Evolutionary conservation across 2,329 filamentous ascomycete species (phyloP), one percentile per base, ranked within the genome.

Genomic region (Ophiobolus disseminans): DNA sequence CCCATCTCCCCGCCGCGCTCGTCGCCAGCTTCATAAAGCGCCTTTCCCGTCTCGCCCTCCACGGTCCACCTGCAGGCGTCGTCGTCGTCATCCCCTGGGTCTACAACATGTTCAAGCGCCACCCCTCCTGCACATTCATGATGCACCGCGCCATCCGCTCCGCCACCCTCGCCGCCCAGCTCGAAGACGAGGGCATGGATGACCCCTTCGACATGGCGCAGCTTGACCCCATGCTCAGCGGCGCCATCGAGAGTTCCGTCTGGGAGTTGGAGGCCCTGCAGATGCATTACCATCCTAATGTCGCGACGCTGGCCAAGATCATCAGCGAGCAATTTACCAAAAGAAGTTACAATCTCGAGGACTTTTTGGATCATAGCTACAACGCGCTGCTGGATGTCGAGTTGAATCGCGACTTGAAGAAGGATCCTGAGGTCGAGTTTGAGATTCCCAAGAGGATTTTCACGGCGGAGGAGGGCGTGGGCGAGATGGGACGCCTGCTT

Each of bases 271-370:
- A 95, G 51, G 91, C 91, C 49, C 78, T 97, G 48, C 91, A 95
- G 72, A 87, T 86, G 1, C 95, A 99, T 73, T 97, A 96, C 73
- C 94, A 99, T 69, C 94, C 95, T 11, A 99, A 97, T 62, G 91
- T 99, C 19, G 92, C 93, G 0, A 94, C 92, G 2, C 86, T 99
- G 60, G 88, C 91, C 35, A 94, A 91, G 74, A 96, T 99, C 56
- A 86, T 99, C 48, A 90, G 90, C 2, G 91, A 97, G 75, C 94
- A 97, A 72, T 99, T 97, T 72, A 99, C 94, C 2, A 99, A 99
- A 76, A 87, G 91, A 60, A 83, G 88, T 2, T 99, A 97, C 74
- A 94, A 91, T 62, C 76, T 97, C n/a, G 94, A 99, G 69, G 94
- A 99, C 69, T 99, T 99, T 74, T 76, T 97, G 38, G 94, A 99